These are phyloP conservation scores for Corinectria fuckeliana DNA, from an alignment of 2,329 filamentous ascomycete genomes.

Conservation along the genomic window DNA sequence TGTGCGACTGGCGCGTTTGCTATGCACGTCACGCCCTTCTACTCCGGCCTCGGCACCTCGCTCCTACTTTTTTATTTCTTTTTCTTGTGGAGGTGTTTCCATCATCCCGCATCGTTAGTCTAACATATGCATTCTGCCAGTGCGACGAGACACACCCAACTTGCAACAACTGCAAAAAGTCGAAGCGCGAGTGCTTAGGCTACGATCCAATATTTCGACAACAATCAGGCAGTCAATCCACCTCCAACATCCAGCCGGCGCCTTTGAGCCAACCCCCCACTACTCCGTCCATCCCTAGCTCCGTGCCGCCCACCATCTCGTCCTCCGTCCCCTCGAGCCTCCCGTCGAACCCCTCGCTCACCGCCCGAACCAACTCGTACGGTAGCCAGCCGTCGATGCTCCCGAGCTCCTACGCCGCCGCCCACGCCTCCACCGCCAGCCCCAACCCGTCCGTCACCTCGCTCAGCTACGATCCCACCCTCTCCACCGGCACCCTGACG, in stretches of 20 bases:
- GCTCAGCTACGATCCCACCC: conserved; percentile 45
- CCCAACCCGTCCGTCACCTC: conserved; percentile 39
- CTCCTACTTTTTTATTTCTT: conserved; percentile 15
- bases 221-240: conserved; percentile 74
- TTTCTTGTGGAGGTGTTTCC: conserved; percentile 28
- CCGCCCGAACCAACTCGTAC: conserved; percentile 49
- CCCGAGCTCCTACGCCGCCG: conserved; percentile 50
- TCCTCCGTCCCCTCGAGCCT: conserved; percentile 29
- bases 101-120: conserved; percentile 28
- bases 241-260: conserved; percentile 57
- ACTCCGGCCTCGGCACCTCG: conserved; percentile 15
- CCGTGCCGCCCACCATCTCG: conserved; percentile 32
- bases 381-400: conserved; percentile 54
- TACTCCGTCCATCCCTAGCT: conserved; percentile 42
- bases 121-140: conserved; percentile 48
- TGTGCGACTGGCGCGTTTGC: conserved; percentile 14
- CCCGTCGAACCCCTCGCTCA: conserved; percentile 33
- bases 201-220: conserved; percentile 89
- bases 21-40: conserved; percentile 10
- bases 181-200: conserved; percentile 83
- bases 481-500: conserved; percentile 39
- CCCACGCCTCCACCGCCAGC: conserved; percentile 43
- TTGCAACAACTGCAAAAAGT: conserved; percentile 90
- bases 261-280: conserved; percentile 43
- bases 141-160: conserved; percentile 95